Evolutionary conservation across 352 stramenopile species (phyloP).

Genomic region (Thraustochytrium striatum): DNA sequence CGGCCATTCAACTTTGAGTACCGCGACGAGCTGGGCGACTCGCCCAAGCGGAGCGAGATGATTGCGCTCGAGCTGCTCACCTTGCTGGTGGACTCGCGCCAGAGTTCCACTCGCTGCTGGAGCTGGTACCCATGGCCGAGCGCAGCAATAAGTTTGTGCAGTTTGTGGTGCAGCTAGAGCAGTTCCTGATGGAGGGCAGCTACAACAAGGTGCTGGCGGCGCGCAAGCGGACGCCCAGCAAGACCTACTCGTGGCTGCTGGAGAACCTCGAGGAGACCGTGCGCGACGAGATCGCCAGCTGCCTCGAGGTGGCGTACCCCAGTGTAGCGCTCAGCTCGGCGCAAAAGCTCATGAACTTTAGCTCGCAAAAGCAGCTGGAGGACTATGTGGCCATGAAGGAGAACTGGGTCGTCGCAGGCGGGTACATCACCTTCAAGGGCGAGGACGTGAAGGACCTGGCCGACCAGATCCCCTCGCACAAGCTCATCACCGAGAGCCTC

Average conservation of each 20-base stretch:
- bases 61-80: slow-evolving; percentile 79
- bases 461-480: slow-evolving; percentile 47
- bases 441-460: slow-evolving; percentile 49
- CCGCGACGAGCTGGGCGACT: slow-evolving; percentile 59
- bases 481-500: slow-evolving; percentile 46
- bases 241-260: slow-evolving; percentile 76
- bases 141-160: slow-evolving; percentile 74
- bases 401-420: slow-evolving; percentile 44
- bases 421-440: slow-evolving; percentile 42
- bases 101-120: slow-evolving; percentile 85
- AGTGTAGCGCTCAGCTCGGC: background rate
- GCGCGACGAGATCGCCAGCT: slow-evolving; percentile 54
- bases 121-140: slow-evolving; percentile 74
- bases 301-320: slow-evolving; percentile 43
- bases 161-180: slow-evolving; percentile 80
- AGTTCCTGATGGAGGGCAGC: slow-evolving; percentile 84
- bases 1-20: slow-evolving; percentile 74
- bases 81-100: slow-evolving; percentile 81
- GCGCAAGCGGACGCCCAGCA: slow-evolving; percentile 70
- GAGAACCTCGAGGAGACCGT: slow-evolving; percentile 73
- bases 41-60: slow-evolving; percentile 74
- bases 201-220: slow-evolving; percentile 81
- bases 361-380: slow-evolving; percentile 41
- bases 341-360: slow-evolving; percentile 50
- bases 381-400: slow-evolving; percentile 51